Base-by-base conservation (phyloP, 495 filamentous ascomycete species). In the Hypoxylon fuscum region DNA sequence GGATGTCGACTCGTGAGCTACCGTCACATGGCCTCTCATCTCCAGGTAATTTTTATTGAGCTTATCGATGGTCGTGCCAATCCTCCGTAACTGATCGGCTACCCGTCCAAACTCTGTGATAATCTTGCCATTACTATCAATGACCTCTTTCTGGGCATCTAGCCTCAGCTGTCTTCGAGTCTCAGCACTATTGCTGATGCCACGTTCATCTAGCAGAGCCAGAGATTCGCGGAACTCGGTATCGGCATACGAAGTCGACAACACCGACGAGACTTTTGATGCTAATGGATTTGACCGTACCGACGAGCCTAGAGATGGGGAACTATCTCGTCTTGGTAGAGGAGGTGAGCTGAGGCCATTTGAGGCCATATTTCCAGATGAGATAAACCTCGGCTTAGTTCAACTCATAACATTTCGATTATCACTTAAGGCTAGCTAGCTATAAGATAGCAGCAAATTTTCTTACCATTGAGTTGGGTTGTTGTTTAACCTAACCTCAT, bases 221-320 rank as follows among this genome's bases (percentile, higher is more conserved):
- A 99, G 80, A 29, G 92, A 89, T 78, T 96, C 90, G 50, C 92
- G 86, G 57, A 97, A 96, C 58, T 97, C 94, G 2, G 90, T 84
- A 73, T 98, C 95, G 27, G 91, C 88, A 75, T 97, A 98, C 0
- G 94, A 97, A 2, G 90, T 86, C 11, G 95, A 97, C 29, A 98
- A 86, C 14, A 97, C 89, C 45, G 83, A 88, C 12, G 91, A 90
- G 57, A 97, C 79, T 71, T 94, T 90, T 12, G 81, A 77, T 0
- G 89, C 88, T 45, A 94, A 75, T 2, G 88, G 87, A 74, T 85
- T 90, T 63, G 61, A 59, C n/a, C 66, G 54, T 25, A 44, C 59
- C 17, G 29, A 18, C 17, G 35, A 46, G n/a, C 52, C 56, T 5
- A 59, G 37, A 20, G 27, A 32, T 17, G 47, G 37, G 12, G 68